These are phyloP conservation scores for Phytophthora ramorum DNA, from an alignment of 352 stramenopile species.

Conservation along the genomic window DNA sequence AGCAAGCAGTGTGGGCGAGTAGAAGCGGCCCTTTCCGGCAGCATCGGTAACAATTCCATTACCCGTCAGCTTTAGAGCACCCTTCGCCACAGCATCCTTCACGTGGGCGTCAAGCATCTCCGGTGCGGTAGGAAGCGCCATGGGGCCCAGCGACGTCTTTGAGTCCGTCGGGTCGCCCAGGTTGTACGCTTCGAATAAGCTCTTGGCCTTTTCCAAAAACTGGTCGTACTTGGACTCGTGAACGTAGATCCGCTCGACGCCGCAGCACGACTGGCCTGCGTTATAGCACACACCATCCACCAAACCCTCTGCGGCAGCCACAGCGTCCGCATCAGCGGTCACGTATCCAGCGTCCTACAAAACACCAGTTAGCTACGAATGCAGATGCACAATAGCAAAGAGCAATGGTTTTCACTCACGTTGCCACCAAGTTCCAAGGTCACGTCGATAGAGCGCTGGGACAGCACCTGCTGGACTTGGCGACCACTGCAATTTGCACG, in stretches of 20 bases:
- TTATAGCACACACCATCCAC: slow-evolving; percentile 88
- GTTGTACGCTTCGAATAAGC: slow-evolving; percentile 70
- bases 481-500: slow-evolving; percentile 52
- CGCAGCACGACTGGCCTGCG: slow-evolving; percentile 86
- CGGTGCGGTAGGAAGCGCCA: slow-evolving; percentile 64
- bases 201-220: slow-evolving; percentile 73
- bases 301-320: slow-evolving; percentile 69
- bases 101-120: slow-evolving; percentile 64
- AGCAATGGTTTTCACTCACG: slow-evolving; percentile 31
- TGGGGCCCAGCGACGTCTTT: slow-evolving; percentile 71
- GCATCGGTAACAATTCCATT: slow-evolving; percentile 52
- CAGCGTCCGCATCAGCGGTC: slow-evolving; percentile 68
- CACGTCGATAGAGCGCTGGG: slow-evolving; percentile 76
- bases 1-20: slow-evolving; percentile 75
- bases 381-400: background rate
- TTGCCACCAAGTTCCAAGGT: slow-evolving; percentile 89
- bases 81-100: slow-evolving; percentile 78
- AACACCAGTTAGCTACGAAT: slow-evolving; percentile 8
- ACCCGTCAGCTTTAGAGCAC: slow-evolving; percentile 60
- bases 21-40: slow-evolving; percentile 74
- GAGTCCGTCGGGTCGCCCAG: slow-evolving; percentile 71
- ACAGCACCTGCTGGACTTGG: slow-evolving; percentile 64
- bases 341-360: slow-evolving; percentile 80
- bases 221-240: slow-evolving; percentile 82
- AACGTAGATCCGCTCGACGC: slow-evolving; percentile 87